Percentiles rank a stretch among this genome's conserved stretches.
phyloP scores from a whole-genome alignment of 164 flowering plant genomes.

The Echeveria elegans region DNA sequence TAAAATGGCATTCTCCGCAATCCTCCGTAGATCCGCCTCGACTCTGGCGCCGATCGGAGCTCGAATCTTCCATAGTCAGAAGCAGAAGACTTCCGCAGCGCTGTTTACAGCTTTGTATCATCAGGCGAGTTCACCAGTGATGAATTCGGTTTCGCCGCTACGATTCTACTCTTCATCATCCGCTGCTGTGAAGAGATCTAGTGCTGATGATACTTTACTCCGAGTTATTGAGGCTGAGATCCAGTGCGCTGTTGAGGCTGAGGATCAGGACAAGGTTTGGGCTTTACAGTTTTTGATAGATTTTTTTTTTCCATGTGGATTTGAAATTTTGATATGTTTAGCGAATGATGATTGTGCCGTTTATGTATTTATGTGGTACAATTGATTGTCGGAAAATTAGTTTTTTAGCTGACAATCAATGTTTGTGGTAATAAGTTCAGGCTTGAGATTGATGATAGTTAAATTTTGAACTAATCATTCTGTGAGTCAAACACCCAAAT shows the following conservation, averaged over 20 bases:
- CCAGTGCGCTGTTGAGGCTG: conserved; percentile 37
- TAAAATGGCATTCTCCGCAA: conserved; percentile 40
- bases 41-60: conserved; percentile 26
- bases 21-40: conserved; percentile 44
- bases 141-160: conserved; percentile 7
- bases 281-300: not conserved
- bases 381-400: no score
- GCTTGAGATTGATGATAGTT: no score
- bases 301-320: not conserved
- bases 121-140: conserved; percentile 11
- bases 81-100: conserved; percentile 23
- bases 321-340: not conserved
- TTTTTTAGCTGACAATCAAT: no score
- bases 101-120: conserved; percentile 25
- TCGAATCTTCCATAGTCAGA: conserved; percentile 24
- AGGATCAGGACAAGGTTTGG: conserved; percentile 38
- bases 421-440: no score
- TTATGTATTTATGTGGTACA: no score
- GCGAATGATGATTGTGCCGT: not conserved
- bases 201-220: conserved; percentile 38
- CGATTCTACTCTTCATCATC: conserved; percentile 20
- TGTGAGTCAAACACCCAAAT: no score
- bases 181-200: conserved; percentile 15
- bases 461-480: no score
- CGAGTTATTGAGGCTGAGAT: conserved; percentile 54